Base-by-base conservation (phyloP, 306 rosid genomes). In the Vigna angularis region DNA sequence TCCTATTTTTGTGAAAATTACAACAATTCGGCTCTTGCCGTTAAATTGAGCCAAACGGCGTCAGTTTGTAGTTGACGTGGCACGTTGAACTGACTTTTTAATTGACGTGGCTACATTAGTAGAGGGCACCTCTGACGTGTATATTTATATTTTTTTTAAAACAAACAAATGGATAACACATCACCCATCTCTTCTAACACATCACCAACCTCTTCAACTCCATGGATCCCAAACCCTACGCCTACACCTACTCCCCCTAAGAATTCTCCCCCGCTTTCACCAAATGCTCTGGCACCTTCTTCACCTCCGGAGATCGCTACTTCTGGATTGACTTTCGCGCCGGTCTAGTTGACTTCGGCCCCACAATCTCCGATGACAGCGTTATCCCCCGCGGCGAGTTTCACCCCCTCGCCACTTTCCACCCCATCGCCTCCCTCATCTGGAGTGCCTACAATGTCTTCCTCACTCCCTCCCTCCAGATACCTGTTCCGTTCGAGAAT, bases 251-350 rank as follows among this genome's bases (percentile, higher is more conserved):
- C 24, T 83, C 90, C 16, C 30, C 76, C 38, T 85, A 90, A 3
- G 89, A 91, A 4, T 91, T 97, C 8, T 95, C 99, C 15, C 84
- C 98, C 4, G 97, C 83, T 2, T 78, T 72, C 32, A 86, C 97
- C 18, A 90, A 80, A 44, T 96, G 99, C 62, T 72, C 88, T 62
- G 99, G 98, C 52, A 91, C 87, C 7, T 44, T 93, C 26, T 93
- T 97, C 97, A 88, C 91, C 36, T 93, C 93, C 32, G 73, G 51
- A 9, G 82, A 90, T 7, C 86, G 98, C 10, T 96, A 87, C 48
- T 67, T 90, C 57, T 96, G 99, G 99, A 83, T 96, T 69, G 99
- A 96, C 61, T 79, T 96, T 70, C 91, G 94, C 7, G 98, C 99
- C 4, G 99, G 98, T 0, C 96, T 96, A 0, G 94, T 96, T 5